Evolutionary conservation across 768 basidiomycete genomes (phyloP).

Genomic region (Tylopilus intermedius): DNA sequence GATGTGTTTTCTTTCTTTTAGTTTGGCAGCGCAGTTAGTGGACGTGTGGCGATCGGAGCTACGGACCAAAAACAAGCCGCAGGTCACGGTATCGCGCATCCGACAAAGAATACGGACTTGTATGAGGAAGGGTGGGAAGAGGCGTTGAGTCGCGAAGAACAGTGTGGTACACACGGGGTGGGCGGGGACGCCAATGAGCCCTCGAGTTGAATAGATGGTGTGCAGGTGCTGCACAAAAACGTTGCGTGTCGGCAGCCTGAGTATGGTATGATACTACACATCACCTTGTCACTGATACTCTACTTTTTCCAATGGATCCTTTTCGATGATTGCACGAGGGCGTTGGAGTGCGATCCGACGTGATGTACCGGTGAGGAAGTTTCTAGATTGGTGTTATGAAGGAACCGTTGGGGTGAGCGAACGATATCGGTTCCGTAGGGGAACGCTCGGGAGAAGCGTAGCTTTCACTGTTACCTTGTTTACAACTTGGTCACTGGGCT

Average conservation of each 20-base stretch:
- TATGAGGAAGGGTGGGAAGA: conserved; percentile 71
- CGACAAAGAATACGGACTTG: conserved; percentile 55
- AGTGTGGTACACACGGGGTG: neutral
- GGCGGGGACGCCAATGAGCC: conserved; percentile 8
- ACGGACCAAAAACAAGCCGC: conserved; percentile 56
- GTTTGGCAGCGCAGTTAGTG: conserved; percentile 61
- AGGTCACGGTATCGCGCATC: conserved; percentile 76
- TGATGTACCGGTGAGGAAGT: neutral
- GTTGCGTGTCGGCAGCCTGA: no score
- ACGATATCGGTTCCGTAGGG: neutral
- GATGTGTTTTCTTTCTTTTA: conserved; percentile 21
- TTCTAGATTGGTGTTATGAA: neutral
- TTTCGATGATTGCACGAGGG: no score
- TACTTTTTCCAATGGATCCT: no score
- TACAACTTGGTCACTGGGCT: no score
- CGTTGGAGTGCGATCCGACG: no score
- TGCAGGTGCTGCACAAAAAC: no score
- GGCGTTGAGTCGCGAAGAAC: conserved; percentile 36
- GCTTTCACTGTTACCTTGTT: no score
- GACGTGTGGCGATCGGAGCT: conserved; percentile 80
- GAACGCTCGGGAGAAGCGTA: no score
- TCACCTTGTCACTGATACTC: no score
- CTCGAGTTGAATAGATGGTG: neutral
- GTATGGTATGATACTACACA: no score
- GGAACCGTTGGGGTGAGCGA: neutral